Conservation (phyloP, 768 basidiomycete species). For the Dendrothele bispora region DNA sequence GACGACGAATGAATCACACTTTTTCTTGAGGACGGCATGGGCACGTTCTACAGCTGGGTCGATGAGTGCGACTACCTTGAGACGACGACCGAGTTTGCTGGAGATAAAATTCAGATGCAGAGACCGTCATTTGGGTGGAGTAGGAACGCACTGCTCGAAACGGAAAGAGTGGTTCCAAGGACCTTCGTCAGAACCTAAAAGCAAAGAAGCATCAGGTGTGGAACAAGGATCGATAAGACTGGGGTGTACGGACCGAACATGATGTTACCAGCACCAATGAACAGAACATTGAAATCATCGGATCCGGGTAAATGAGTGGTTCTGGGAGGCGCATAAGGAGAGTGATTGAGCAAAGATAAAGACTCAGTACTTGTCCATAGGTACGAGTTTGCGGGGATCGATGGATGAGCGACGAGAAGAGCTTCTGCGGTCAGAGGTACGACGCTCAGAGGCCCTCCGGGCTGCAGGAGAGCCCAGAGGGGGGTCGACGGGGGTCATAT, state of each 20-base stretch:
- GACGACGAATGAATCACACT: slow-evolving; percentile 90
- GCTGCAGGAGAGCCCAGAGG: slow-evolving; percentile 18
- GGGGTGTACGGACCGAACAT: slow-evolving; percentile 85
- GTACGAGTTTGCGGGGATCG: slow-evolving; percentile 73
- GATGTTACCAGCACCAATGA: slow-evolving; percentile 95
- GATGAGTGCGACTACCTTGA: slow-evolving; percentile 93
- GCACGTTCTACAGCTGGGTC: slow-evolving; percentile 89
- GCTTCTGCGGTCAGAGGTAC: slow-evolving; percentile 44
- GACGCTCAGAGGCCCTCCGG: slow-evolving; percentile 47
- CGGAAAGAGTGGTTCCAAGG: slow-evolving; percentile 95
- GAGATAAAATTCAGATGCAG: slow-evolving; percentile 1
- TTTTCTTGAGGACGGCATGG: slow-evolving; percentile 76
- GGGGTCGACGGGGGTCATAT: slow-evolving; percentile 1
- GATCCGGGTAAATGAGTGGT: slow-evolving; percentile 52
- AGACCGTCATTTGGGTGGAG: slow-evolving; percentile 11
- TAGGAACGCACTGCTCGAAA: slow-evolving; percentile 70
- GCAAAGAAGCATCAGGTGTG: not conserved
- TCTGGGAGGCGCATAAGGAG: slow-evolving; percentile 34
- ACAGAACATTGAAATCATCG: slow-evolving; percentile 89
- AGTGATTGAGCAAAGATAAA: slow-evolving; percentile 14
- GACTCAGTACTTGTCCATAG: slow-evolving; percentile 73
- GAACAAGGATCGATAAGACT: slow-evolving; percentile 1
- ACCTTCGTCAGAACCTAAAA: slow-evolving; percentile 78
- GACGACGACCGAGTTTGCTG: slow-evolving; percentile 92
- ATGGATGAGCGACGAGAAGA: slow-evolving; percentile 74